phyloP scores from a whole-genome alignment of 768 basidiomycete genomes.

The Termitomyces sp. region DNA sequence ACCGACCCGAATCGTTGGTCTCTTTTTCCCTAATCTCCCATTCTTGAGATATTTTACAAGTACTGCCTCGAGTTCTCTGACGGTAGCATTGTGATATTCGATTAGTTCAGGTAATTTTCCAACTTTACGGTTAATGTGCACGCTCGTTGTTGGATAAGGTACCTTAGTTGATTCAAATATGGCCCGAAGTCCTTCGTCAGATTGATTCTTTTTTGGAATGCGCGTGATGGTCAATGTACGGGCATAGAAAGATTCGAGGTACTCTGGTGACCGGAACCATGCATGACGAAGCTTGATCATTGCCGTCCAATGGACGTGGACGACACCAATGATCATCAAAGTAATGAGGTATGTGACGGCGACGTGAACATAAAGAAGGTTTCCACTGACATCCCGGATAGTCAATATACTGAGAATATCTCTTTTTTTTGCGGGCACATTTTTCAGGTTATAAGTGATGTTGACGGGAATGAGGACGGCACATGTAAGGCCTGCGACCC shows the following conservation, averaged over 20 bases:
- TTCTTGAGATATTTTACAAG: constrained; percentile 88
- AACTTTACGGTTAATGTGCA: constrained; percentile 83
- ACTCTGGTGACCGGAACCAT: constrained; percentile 91
- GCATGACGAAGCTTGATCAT: constrained; percentile 76
- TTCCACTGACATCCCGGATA: constrained; percentile 73
- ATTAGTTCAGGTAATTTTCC: constrained; percentile 88
- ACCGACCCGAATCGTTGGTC: constrained; percentile 78
- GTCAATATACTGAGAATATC: constrained; percentile 78
- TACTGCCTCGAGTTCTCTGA: constrained; percentile 85
- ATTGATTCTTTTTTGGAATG: constrained; percentile 76
- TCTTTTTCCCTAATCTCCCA: constrained; percentile 69
- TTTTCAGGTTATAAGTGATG: constrained; percentile 70
- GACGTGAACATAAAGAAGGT: constrained; percentile 79
- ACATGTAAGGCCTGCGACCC: constrained; percentile 59
- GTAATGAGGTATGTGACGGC: constrained; percentile 80
- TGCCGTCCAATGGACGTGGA: constrained; percentile 68
- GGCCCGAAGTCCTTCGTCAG: constrained; percentile 75
- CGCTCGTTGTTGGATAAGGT: constrained; percentile 88
- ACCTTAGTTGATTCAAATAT: constrained; percentile 72
- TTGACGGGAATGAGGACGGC: constrained; percentile 84
- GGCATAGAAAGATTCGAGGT: constrained; percentile 87
- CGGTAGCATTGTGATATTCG: constrained; percentile 89
- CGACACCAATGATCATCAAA: constrained; percentile 60
- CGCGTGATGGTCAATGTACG: constrained; percentile 80
- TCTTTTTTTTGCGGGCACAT: constrained; percentile 45